A percentile compares a stretch with the other conserved stretches of the same genome.
Conservation (phyloP, 1,284 basidiomycete species). For the Uromyces viciae-fabae region DNA sequence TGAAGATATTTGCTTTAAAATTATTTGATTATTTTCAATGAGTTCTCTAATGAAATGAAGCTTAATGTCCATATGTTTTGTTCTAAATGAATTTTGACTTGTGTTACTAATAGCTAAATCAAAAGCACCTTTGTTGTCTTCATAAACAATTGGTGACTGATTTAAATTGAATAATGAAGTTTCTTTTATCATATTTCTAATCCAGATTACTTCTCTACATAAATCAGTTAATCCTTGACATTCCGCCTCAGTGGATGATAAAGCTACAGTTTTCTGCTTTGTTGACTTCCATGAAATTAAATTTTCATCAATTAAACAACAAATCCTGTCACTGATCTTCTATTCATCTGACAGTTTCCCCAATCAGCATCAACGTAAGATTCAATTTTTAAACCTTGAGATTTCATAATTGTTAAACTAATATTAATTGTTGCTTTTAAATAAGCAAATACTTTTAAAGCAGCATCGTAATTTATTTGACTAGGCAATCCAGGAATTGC, state of each 20-base stretch:
- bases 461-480: no score
- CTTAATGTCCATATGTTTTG: constrained; percentile 59
- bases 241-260: constrained; percentile 58
- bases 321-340: background rate
- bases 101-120: constrained; percentile 54
- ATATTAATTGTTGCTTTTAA: background rate
- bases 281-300: constrained; percentile 55
- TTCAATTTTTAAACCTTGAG: background rate
- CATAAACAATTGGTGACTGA: constrained; percentile 50
- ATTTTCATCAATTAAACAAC: background rate
- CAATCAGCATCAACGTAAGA: background rate
- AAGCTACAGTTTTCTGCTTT: constrained; percentile 55
- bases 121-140: constrained; percentile 57
- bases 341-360: background rate
- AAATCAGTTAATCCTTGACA: constrained; percentile 60
- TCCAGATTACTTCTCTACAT: constrained; percentile 56
- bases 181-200: constrained; percentile 51
- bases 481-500: background rate
- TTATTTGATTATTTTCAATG: constrained; percentile 52
- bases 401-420: background rate
- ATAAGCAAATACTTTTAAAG: no score
- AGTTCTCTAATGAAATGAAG: constrained; percentile 57
- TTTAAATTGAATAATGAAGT: constrained; percentile 46
- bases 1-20: constrained; percentile 52
- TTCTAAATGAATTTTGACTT: constrained; percentile 50